Evolutionary conservation across 2,329 filamentous ascomycete species (phyloP), one percentile per base, ranked within the genome.

Genomic region (Aspergillus carbonarius): DNA sequence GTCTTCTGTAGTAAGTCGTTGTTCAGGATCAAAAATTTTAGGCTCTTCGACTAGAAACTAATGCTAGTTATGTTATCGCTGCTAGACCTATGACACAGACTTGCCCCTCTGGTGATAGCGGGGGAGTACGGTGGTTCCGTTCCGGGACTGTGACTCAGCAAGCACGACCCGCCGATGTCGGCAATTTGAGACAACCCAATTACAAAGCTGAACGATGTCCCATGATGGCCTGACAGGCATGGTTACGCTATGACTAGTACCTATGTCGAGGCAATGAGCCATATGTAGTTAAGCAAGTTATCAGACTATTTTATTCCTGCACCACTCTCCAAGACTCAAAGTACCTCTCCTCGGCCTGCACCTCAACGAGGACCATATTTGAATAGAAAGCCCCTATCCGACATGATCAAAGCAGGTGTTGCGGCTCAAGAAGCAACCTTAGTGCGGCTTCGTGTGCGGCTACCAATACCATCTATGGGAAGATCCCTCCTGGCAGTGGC

Each of bases 371-470:
- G n/a, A 6, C 25, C 20, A 25, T 53, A 7, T 12, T 20, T 12
- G 18, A 20, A 15, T 25, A 25, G 23, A 34, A 34, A 25, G 9
- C 10, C 13, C 40, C n/a, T 4, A 12, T 18, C 35, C 23, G 15
- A 17, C 6, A 8, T 25, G 9, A 27, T 40, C 42, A n/a, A 32
- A 17, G 27, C 8, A 49, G 32, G 35, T 12, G 27, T 6, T 10
- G 17, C 15, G 44, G 27, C 34, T 58, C 39, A 61, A 20, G 55
- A 67, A 17, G 66, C 60, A 40, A 63, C 63, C 63, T 76, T 72
- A 49, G 72, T 73, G 27, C 74, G 73, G 61, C 73, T 76, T 51
- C 75, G 72, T 42, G 75, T 77, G 35, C 74, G 68, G 60, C 72
- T 76, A 34, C 75, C 73, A 59, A 74, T 69, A 9, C 74, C 72